These are phyloP conservation scores for Hylodesmum podocarpum DNA, from an alignment of 306 rosid species.

Conservation along the genomic window DNA sequence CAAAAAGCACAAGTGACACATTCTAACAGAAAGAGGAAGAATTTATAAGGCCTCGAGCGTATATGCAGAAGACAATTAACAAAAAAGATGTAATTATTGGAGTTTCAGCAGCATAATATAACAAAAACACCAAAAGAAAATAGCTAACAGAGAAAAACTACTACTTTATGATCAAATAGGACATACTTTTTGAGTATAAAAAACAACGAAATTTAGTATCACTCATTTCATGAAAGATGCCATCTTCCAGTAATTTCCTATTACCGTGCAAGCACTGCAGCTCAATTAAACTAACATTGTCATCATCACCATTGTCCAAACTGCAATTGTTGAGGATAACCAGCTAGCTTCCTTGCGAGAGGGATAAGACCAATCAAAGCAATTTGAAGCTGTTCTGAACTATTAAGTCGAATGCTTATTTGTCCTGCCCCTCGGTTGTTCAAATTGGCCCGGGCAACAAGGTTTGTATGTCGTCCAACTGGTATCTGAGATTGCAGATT, in stretches of 20 bases:
- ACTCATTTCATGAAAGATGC: conserved; percentile 42
- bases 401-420: conserved; percentile 79
- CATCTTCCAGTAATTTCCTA: conserved; percentile 37
- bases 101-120: conserved; percentile 45
- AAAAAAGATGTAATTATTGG: conserved; percentile 41
- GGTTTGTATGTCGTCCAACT: conserved; percentile 69
- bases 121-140: conserved; percentile 47
- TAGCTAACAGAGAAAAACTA: conserved; percentile 50
- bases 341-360: conserved; percentile 55
- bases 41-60: conserved; percentile 32
- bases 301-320: conserved; percentile 49
- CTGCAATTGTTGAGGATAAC: conserved; percentile 62
- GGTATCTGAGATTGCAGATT: conserved; percentile 93
- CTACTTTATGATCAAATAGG: conserved; percentile 32
- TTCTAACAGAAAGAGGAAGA: not conserved
- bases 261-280: conserved; percentile 40
- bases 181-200: conserved; percentile 28
- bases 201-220: conserved; percentile 33
- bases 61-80: conserved; percentile 17
- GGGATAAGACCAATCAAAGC: conserved; percentile 78
- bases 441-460: conserved; percentile 80
- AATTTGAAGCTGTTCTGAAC: conserved; percentile 92
- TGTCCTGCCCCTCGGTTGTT: conserved; percentile 96
- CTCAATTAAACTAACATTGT: conserved; percentile 34
- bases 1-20: not conserved